Evolutionary conservation across 768 basidiomycete genomes (phyloP), one percentile per base, ranked within the genome.

Genomic region (Rhodotorula kratochvilovae): DNA sequence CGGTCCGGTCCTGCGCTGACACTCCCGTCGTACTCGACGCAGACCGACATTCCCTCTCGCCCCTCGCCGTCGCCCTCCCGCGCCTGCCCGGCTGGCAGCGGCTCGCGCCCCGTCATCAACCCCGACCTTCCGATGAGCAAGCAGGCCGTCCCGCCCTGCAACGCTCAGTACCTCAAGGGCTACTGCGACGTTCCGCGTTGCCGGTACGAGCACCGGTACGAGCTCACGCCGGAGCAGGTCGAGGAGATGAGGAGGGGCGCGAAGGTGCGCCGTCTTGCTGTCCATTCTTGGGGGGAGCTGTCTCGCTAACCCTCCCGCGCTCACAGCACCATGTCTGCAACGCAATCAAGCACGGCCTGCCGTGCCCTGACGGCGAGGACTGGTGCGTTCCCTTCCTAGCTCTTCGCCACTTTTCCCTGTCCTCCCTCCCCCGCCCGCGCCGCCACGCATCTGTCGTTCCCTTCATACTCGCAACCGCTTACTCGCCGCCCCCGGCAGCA

Each of bases 191-290:
- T 72, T 2, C 74, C 74, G 19, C 65, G 64, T 2, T 67, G 62
- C 29, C 69, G 69, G 15, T 75, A 68, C 57, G 65, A 65, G 31
- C 74, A 75, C 55, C 55, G 33, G 3, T 75, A 75, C 67, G 61
- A 66, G 6, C 67, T 75, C 31, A 63, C 59, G n/a, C 45, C 57
- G 2, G 60, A 50, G 6, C 70, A 75, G 48, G 23, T 72, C 23
- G 57, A 59, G 16, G 74, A 75, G 39, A 75, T 75, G 67, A 27
- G 64, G 2, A 64, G 74, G 7, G 74, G 74, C 0, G 74, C 74
- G 2, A 68, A 67, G 36, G 65, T 66, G 39, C 45, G 54, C 43
- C 45, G 42, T 8, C 42, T 42, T 8, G 16, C 16, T 42, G 42
- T n/a, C n/a, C n/a, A n/a, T n/a, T n/a, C n/a, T n/a, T n/a, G n/a